Conservation (phyloP, 495 filamentous ascomycete genomes). For the Talaromyces ruber region DNA sequence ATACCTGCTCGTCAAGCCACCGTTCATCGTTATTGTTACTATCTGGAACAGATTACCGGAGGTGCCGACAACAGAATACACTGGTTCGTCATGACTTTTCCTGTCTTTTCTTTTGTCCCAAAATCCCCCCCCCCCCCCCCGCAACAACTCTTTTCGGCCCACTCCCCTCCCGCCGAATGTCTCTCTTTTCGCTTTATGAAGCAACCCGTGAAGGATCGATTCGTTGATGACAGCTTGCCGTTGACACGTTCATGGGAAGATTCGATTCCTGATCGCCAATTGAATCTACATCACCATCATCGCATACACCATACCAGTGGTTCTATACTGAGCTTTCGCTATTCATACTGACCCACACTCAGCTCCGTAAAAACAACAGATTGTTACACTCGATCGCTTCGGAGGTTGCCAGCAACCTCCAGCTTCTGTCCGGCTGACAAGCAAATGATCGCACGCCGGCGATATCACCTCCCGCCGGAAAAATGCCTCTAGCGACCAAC, state of each 20-base stretch:
- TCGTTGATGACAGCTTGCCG: not conserved
- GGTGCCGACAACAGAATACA: not conserved
- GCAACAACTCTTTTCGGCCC: conserved; percentile 5
- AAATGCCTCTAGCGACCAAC: conserved; percentile 16
- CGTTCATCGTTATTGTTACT: not conserved
- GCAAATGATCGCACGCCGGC: conserved; percentile 1
- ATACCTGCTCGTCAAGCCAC: not conserved
- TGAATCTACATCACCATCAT: not conserved
- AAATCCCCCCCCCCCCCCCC: not conserved
- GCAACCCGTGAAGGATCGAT: not conserved
- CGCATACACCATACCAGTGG: not conserved
- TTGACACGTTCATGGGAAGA: not conserved
- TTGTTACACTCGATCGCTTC: not conserved
- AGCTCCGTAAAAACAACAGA: not conserved
- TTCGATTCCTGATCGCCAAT: not conserved
- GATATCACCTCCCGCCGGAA: conserved; percentile 2
- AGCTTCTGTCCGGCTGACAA: not conserved
- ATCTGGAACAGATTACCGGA: not conserved
- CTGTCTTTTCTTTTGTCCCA: not conserved
- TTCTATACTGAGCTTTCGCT: not conserved
- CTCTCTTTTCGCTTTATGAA: not conserved
- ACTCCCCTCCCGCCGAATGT: not conserved
- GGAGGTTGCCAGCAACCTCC: not conserved
- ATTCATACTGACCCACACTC: not conserved
- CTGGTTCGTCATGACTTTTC: conserved; percentile 5